Evolutionary conservation across 805 yeast genomes (phyloP).

Genomic region (Teunomyces gatunensis): DNA sequence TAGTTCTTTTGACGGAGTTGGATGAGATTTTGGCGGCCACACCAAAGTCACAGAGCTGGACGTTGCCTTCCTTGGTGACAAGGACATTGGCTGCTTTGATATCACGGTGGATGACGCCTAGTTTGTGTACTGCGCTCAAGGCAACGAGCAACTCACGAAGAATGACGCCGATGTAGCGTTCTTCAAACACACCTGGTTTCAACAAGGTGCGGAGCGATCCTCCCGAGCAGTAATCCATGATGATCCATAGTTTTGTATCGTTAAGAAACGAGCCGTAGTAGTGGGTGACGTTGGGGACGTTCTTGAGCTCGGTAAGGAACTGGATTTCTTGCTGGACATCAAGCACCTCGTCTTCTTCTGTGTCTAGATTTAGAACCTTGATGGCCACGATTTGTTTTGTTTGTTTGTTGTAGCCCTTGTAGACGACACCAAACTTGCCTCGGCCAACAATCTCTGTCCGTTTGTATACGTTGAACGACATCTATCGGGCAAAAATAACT

Average conservation of each 20-base stretch:
- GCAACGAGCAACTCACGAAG: constrained; percentile 80
- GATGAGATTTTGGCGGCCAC: constrained; percentile 92
- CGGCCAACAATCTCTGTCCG: constrained; percentile 90
- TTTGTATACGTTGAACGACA: constrained; percentile 41
- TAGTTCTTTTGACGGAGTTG: constrained; percentile 73
- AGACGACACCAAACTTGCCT: constrained; percentile 96
- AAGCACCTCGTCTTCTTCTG: constrained; percentile 88
- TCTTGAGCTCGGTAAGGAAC: constrained; percentile 75
- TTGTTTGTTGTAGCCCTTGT: constrained; percentile 71
- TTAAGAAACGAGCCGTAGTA: constrained; percentile 85
- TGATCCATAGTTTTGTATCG: constrained; percentile 93
- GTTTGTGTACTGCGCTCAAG: constrained; percentile 74
- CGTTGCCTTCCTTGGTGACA: constrained; percentile 83
- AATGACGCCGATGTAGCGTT: constrained; percentile 76
- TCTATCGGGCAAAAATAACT: background rate
- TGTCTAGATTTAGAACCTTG: constrained; percentile 87
- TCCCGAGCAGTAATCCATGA: constrained; percentile 97
- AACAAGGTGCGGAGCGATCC: constrained; percentile 87
- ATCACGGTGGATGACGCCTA: constrained; percentile 94
- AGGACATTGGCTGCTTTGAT: constrained; percentile 94
- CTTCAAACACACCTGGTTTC: constrained; percentile 86
- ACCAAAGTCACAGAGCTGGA: constrained; percentile 94
- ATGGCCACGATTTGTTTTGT: constrained; percentile 86
- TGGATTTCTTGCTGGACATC: constrained; percentile 94
- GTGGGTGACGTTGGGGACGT: constrained; percentile 87